phyloP scores from a whole-genome alignment of 805 yeast species.

The Nakazawaea pomicola region DNA sequence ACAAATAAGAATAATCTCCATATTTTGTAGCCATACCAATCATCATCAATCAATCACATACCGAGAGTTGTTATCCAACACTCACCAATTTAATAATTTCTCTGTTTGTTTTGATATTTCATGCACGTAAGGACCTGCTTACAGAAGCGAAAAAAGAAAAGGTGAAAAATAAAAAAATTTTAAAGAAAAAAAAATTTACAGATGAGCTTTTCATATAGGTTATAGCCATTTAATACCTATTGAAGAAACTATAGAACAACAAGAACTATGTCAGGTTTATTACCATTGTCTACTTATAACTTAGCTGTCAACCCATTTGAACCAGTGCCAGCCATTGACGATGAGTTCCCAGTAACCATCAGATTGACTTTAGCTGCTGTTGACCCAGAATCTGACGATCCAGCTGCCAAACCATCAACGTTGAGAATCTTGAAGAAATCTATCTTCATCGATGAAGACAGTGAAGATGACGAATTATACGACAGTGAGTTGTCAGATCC shows the following conservation, averaged over 20 bases:
- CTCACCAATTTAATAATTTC: too few relatives aligned
- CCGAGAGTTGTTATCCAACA: too few relatives aligned
- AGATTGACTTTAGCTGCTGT: slow-evolving; percentile 93
- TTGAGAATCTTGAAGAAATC: slow-evolving; percentile 79
- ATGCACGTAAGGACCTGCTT: too few relatives aligned
- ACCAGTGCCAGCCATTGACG: slow-evolving; percentile 83
- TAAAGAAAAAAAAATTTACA: slow-evolving; percentile 1
- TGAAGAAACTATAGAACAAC: neutral
- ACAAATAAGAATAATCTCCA: slow-evolving; percentile 1
- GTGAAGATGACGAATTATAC: too few relatives aligned
- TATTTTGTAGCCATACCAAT: neutral
- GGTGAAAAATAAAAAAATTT: slow-evolving; percentile 3
- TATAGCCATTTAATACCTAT: neutral
- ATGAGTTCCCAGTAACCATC: slow-evolving; percentile 83
- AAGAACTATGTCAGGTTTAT: slow-evolving; percentile 54
- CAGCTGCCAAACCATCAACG: slow-evolving; percentile 78
- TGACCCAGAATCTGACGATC: slow-evolving; percentile 85
- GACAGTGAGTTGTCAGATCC: slow-evolving; percentile 37
- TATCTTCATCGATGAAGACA: slow-evolving; percentile 36
- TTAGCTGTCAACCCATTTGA: slow-evolving; percentile 81
- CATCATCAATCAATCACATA: neutral
- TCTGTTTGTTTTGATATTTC: too few relatives aligned
- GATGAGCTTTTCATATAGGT: slow-evolving; percentile 13
- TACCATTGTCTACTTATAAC: slow-evolving; percentile 85
- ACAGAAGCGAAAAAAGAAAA: too few relatives aligned